phyloP scores from a whole-genome alignment of 2,329 filamentous ascomycete species.

The Pseudogymnoascus sp. region DNA sequence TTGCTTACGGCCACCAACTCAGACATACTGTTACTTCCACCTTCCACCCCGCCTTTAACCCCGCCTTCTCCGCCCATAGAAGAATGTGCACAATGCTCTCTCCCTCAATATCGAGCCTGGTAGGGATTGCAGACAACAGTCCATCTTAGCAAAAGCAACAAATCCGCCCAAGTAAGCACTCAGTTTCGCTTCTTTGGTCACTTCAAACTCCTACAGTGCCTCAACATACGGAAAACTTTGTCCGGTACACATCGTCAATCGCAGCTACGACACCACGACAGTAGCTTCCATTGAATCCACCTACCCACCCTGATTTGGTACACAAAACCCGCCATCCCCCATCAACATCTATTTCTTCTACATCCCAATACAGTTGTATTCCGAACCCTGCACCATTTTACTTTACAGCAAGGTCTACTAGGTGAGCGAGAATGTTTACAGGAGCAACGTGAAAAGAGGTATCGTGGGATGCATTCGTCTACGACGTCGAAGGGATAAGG shows the following conservation, averaged over 20 bases:
- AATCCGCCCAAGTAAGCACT: background rate
- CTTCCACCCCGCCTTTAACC: conserved; percentile 43
- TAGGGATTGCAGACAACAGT: conserved; percentile 70
- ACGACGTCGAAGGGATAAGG: too few species aligned
- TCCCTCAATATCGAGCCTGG: conserved; percentile 85
- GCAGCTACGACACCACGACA: background rate
- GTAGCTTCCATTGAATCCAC: background rate
- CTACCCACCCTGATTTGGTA: background rate
- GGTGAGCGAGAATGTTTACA: too few species aligned
- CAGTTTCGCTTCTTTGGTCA: background rate
- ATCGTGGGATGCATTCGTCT: too few species aligned
- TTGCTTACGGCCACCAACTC: conserved; percentile 26
- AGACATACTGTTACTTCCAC: conserved; percentile 42
- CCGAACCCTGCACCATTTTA: too few species aligned
- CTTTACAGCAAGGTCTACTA: too few species aligned
- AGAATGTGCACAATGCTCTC: conserved; percentile 67
- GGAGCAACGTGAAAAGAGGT: too few species aligned
- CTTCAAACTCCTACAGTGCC: background rate
- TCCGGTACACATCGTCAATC: background rate
- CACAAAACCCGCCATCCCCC: background rate
- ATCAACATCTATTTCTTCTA: background rate
- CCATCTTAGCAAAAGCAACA: conserved; percentile 38
- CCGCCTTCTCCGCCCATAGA: conserved; percentile 72
- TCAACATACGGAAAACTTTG: background rate
- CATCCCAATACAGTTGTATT: background rate